phyloP scores from a whole-genome alignment of 306 rosid species.

The Pyrus bretschneideri region DNA sequence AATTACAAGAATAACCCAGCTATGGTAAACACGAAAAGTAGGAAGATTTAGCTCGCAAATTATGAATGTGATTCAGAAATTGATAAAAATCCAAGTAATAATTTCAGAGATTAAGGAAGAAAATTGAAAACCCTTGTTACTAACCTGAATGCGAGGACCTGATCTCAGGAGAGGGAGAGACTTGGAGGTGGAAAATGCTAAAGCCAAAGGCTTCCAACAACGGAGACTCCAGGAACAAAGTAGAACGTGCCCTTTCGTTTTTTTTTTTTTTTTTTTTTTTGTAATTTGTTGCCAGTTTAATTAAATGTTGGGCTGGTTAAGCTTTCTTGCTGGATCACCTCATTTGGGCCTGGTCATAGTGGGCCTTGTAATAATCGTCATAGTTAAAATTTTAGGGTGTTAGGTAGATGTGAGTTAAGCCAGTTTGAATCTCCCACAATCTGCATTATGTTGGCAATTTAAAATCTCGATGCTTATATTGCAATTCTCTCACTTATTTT shows the following conservation, averaged over 20 bases:
- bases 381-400: neutral
- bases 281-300: too few species aligned
- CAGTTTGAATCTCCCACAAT: too few species aligned
- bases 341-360: neutral
- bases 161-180: conserved; percentile 3
- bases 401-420: too few species aligned
- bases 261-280: too few species aligned
- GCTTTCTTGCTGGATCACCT: neutral
- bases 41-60: neutral
- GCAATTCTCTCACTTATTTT: neutral
- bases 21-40: neutral
- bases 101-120: neutral
- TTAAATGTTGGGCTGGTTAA: too few species aligned
- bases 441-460: neutral
- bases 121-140: neutral
- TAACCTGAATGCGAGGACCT: neutral
- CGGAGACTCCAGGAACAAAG: neutral
- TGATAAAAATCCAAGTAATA: neutral
- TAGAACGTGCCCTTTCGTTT: neutral
- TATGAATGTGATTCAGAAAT: neutral
- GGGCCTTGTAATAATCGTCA: neutral
- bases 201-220: neutral
- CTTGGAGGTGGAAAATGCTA: neutral
- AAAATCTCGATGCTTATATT: too few species aligned
- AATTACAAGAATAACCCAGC: neutral